phyloP scores from a whole-genome alignment of 345 rosid genomes.

The Pseudoturritis turrita region DNA sequence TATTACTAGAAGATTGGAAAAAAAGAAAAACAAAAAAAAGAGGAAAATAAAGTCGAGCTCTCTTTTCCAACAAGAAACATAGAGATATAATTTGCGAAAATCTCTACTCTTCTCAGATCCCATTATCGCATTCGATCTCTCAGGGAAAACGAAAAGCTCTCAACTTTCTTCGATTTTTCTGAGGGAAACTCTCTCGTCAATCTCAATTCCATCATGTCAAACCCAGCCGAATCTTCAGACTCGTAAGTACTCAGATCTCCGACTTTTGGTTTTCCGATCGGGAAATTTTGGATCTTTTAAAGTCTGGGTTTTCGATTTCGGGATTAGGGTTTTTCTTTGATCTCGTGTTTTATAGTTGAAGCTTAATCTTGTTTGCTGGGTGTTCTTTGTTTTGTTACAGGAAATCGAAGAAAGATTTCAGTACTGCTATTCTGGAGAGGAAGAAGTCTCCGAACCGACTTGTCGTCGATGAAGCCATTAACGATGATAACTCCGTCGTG shows the following conservation, averaged over 20 bases:
- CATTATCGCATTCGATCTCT: slow-evolving; percentile 27
- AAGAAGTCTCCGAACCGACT: slow-evolving; percentile 92
- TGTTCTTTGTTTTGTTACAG: slow-evolving; percentile 26
- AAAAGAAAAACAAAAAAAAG: neutral
- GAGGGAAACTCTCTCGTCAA: neutral
- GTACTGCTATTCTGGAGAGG: slow-evolving; percentile 91
- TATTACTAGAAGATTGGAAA: neutral
- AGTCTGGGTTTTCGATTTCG: slow-evolving; percentile 5
- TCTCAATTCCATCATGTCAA: slow-evolving; percentile 44
- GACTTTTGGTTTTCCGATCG: neutral
- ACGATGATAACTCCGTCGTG: slow-evolving; percentile 94
- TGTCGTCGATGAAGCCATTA: slow-evolving; percentile 84
- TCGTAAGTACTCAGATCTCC: slow-evolving; percentile 68
- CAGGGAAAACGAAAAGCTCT: slow-evolving; percentile 14
- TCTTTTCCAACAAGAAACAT: slow-evolving; percentile 58
- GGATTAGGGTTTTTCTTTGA: slow-evolving; percentile 22
- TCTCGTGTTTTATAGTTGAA: neutral
- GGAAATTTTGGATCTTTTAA: neutral
- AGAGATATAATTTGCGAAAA: slow-evolving; percentile 22
- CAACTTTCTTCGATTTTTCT: slow-evolving; percentile 11
- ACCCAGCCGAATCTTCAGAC: slow-evolving; percentile 87
- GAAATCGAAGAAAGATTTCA: slow-evolving; percentile 87
- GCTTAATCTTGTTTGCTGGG: neutral
- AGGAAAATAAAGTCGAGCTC: slow-evolving; percentile 9
- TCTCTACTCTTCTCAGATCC: slow-evolving; percentile 25